Evolutionary conservation across 345 rosid genomes (phyloP).

Genomic region (Boechera divaricarpa): DNA sequence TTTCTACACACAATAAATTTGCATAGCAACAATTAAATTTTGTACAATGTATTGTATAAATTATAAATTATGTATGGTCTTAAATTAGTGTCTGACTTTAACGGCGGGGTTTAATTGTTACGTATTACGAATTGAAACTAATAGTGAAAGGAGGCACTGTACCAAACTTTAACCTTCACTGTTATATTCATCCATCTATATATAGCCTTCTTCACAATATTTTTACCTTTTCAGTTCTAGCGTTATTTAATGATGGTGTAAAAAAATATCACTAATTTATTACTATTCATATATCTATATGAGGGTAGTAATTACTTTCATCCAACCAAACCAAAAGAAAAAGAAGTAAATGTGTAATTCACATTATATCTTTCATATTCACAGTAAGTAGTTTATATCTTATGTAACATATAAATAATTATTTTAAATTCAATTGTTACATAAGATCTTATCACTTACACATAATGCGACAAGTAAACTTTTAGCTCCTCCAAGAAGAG

Average conservation of each 20-base stretch:
- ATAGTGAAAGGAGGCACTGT: conserved; percentile 24
- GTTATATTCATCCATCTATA: conserved; percentile 31
- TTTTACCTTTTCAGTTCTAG: conserved; percentile 15
- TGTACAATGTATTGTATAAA: background rate
- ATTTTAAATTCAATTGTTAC: too few species aligned
- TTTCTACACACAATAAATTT: conserved; percentile 33
- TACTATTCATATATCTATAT: background rate
- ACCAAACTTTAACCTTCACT: conserved; percentile 34
- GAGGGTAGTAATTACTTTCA: background rate
- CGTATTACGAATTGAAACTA: conserved; percentile 5
- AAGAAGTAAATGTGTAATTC: background rate
- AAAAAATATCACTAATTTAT: background rate
- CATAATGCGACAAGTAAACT: conserved; percentile 32
- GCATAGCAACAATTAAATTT: conserved; percentile 2
- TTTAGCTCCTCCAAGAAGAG: conserved; percentile 24
- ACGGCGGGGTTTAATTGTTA: conserved; percentile 40
- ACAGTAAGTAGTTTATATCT: background rate
- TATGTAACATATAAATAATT: too few species aligned
- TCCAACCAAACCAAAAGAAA: background rate
- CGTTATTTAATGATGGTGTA: conserved; percentile 23
- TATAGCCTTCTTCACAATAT: conserved; percentile 22
- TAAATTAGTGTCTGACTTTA: conserved; percentile 40
- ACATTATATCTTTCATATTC: background rate
- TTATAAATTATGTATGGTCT: background rate
- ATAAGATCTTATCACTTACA: background rate